phyloP scores from a whole-genome alignment of 1,139 yeast species.

The Kodamaea arcana region DNA sequence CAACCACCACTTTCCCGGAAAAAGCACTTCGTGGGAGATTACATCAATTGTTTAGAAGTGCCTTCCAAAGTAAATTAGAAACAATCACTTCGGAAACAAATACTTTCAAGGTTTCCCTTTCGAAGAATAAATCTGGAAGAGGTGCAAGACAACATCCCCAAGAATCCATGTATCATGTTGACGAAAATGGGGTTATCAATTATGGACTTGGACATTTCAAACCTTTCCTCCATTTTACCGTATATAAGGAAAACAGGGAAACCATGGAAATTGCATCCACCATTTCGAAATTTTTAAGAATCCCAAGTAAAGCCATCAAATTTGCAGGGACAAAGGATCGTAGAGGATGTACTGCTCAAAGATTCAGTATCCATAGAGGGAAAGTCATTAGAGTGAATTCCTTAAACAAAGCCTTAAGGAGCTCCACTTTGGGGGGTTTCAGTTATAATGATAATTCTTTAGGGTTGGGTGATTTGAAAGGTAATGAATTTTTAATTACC shows the following conservation, averaged over 20 bases:
- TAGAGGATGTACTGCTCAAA: conserved; percentile 92
- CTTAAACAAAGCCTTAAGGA: conserved; percentile 69
- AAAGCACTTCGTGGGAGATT: conserved; percentile 70
- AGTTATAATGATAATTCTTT: conserved; percentile 60
- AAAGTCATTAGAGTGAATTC: conserved; percentile 76
- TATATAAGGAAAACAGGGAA: conserved; percentile 92
- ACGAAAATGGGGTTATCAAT: conserved; percentile 43
- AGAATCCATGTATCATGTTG: conserved; percentile 49
- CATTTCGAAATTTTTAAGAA: conserved; percentile 65
- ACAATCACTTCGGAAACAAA: conserved; percentile 71
- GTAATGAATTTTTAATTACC: conserved; percentile 84
- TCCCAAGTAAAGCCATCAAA: conserved; percentile 64
- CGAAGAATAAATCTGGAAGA: conserved; percentile 25
- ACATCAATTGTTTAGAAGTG: conserved; percentile 71
- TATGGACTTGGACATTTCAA: conserved; percentile 68
- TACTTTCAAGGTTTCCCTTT: conserved; percentile 55
- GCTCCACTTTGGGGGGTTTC: conserved; percentile 74
- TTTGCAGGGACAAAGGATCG: conserved; percentile 97
- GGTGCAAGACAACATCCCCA: conserved; percentile 30
- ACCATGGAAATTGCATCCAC: conserved; percentile 92
- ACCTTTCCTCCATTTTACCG: conserved; percentile 68
- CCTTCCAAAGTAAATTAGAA: conserved; percentile 73
- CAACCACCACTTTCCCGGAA: conserved; percentile 55
- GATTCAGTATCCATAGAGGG: conserved; percentile 65
- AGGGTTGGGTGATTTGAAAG: conserved; percentile 76